Evolutionary conservation across 2,329 filamentous ascomycete species (phyloP), one percentile per base, ranked within the genome.

Genomic region (Fusarium proliferatum): DNA sequence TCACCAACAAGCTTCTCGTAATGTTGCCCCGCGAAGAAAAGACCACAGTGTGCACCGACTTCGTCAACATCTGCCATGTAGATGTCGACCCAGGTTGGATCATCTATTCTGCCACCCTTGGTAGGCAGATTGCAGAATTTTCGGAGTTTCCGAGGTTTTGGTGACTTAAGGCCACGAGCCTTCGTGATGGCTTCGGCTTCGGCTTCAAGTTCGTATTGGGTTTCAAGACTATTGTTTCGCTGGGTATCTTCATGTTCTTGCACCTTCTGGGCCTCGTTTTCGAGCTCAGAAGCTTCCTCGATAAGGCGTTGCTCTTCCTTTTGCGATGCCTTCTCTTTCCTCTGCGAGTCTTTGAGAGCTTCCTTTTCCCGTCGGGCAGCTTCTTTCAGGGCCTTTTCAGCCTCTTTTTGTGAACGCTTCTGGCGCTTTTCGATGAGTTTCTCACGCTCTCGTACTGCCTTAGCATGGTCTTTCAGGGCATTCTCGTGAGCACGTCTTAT

Each of bases 61-160:
- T 97, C 94, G 79, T 97, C 95, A 69, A 96, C 90, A 59, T 90
- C 91, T 65, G 92, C 88, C 93, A 98, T 96, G 77, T 91, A 91
- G 6, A 97, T 88, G 49, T 91, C 87, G 2, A 95, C 85, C 95
- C 95, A 97, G 21, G 91, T 89, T 9, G 88, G 84, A 79, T 97
- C 94, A 48, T 86, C 84, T 67, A 86, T 84, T 11, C 90, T 90
- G 59, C 86, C 80, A 16, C 81, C 83, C 64, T 85, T 85, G 26
- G 85, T 82, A 1, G 93, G 94, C 6, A 96, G 82, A 75, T 91
- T 90, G 82, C 94, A 96, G 81, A 98, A 97, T 78, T 93, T 96
- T 66, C 90, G 88, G 57, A 92, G 86, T 76, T 91, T 92, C 76
- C 82, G 83, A 19, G 80, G 78, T 68, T 82, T 82, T 33, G 74